Conservation (phyloP, 495 filamentous ascomycete species). For the Clohesyomyces aquaticus region DNA sequence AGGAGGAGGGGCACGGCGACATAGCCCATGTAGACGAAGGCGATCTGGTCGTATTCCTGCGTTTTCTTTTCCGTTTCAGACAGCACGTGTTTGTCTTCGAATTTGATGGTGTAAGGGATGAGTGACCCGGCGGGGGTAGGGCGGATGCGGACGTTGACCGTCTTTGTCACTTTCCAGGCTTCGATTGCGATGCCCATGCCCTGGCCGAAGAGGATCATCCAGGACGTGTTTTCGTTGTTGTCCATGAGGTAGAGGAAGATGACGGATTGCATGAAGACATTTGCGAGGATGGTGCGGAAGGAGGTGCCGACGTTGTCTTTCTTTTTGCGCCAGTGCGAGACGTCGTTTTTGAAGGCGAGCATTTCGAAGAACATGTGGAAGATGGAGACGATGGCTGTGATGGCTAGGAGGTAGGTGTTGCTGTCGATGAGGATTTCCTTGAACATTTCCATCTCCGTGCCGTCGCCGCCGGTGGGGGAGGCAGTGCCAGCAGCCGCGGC, state of each 20-base stretch:
- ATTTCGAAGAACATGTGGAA: slow-evolving; percentile 95
- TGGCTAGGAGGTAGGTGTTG: slow-evolving; percentile 84
- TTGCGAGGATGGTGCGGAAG: slow-evolving; percentile 92
- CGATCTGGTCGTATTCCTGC: slow-evolving; percentile 96
- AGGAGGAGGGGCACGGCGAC: slow-evolving; percentile 83
- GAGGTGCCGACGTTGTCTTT: slow-evolving; percentile 97
- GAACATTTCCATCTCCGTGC: slow-evolving; percentile 89
- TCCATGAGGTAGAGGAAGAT: slow-evolving; percentile 99
- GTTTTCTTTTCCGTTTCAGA: slow-evolving; percentile 96
- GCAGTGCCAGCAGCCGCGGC: slow-evolving; percentile 68
- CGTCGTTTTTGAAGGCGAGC: slow-evolving; percentile 96
- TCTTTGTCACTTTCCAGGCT: slow-evolving; percentile 98
- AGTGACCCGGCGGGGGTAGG: slow-evolving; percentile 66
- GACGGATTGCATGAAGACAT: slow-evolving; percentile 95
- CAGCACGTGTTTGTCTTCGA: slow-evolving; percentile 97
- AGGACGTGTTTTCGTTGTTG: slow-evolving; percentile 95
- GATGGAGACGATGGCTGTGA: slow-evolving; percentile 82
- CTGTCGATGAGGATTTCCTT: slow-evolving; percentile 93
- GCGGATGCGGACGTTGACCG: slow-evolving; percentile 86
- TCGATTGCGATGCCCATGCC: slow-evolving; percentile 92
- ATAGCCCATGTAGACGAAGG: slow-evolving; percentile 94
- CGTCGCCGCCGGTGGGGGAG: slow-evolving; percentile 69
- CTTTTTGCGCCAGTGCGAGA: slow-evolving; percentile 98
- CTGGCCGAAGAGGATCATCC: slow-evolving; percentile 97
- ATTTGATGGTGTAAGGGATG: slow-evolving; percentile 80